Conservation (phyloP, 2,329 filamentous ascomycete genomes). For the Cytospora piceae region DNA sequence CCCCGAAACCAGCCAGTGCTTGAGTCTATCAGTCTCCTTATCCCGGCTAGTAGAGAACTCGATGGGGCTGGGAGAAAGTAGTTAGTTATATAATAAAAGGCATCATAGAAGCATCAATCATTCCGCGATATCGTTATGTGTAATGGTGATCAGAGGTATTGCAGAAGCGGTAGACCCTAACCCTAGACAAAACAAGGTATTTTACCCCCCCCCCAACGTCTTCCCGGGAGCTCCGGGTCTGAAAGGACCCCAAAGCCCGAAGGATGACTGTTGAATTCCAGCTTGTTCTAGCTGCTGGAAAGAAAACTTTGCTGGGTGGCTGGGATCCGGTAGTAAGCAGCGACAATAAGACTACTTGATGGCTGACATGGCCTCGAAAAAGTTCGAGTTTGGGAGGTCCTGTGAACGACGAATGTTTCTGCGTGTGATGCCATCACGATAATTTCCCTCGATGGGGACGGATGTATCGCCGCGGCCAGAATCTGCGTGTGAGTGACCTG, state of each 20-base stretch:
- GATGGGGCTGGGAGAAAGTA: no score
- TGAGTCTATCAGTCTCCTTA: no score
- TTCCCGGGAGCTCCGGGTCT: no score
- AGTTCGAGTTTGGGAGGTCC: not conserved
- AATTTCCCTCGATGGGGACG: conserved; percentile 33
- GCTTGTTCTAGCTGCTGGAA: not conserved
- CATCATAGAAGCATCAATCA: no score
- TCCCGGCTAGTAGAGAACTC: no score
- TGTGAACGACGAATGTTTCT: conserved; percentile 6
- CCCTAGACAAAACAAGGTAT: no score
- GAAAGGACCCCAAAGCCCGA: not conserved
- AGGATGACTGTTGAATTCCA: not conserved
- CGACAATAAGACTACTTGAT: not conserved
- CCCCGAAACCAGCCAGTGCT: no score
- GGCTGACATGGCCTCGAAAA: not conserved
- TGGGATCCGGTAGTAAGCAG: not conserved
- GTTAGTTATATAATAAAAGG: no score
- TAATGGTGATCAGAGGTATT: no score
- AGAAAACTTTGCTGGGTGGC: not conserved
- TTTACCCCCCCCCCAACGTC: no score
- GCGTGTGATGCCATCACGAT: conserved; percentile 29
- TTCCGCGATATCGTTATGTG: no score
- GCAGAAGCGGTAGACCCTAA: no score
- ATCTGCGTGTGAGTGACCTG: conserved; percentile 5
- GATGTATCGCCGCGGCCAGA: not conserved